Conservation (phyloP, 257 asterid species). For the Penstemon davidsonii region DNA sequence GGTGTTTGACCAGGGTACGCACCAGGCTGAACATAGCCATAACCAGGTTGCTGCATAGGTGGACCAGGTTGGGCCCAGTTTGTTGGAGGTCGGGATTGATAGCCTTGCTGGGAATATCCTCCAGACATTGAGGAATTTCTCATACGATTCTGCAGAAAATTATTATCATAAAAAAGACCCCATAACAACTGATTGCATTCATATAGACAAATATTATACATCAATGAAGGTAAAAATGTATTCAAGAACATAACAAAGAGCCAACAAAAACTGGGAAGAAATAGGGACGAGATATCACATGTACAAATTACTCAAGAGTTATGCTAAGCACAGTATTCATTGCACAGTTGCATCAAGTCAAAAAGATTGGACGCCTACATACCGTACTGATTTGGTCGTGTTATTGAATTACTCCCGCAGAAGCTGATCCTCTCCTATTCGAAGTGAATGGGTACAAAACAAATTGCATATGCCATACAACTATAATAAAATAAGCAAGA, state of each 20-base stretch:
- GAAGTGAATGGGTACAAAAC: conserved; percentile 57
- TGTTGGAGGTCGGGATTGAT: conserved; percentile 76
- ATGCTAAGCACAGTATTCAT: conserved; percentile 21
- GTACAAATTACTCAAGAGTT: neutral
- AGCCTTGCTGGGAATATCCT: conserved; percentile 84
- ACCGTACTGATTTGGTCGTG: conserved; percentile 68
- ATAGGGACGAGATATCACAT: conserved; percentile 10
- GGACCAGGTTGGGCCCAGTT: conserved; percentile 77
- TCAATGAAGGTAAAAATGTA: neutral
- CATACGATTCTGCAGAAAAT: conserved; percentile 79
- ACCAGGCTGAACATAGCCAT: conserved; percentile 78
- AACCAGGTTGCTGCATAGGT: conserved; percentile 76
- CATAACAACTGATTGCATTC: conserved; percentile 20
- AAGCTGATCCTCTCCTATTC: conserved; percentile 75
- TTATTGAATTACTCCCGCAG: conserved; percentile 66
- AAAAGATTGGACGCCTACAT: conserved; percentile 53
- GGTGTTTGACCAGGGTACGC: conserved; percentile 69
- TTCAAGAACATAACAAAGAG: conserved; percentile 9
- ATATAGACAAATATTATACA: conserved; percentile 16
- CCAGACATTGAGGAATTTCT: conserved; percentile 70
- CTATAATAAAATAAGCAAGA: conserved; percentile 28
- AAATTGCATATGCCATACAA: conserved; percentile 39
- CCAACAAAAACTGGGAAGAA: conserved; percentile 19
- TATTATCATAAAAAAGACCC: conserved; percentile 49
- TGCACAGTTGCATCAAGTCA: conserved; percentile 45